Conservation (phyloP, 768 basidiomycete species). For the Pulveroboletus sp. region DNA sequence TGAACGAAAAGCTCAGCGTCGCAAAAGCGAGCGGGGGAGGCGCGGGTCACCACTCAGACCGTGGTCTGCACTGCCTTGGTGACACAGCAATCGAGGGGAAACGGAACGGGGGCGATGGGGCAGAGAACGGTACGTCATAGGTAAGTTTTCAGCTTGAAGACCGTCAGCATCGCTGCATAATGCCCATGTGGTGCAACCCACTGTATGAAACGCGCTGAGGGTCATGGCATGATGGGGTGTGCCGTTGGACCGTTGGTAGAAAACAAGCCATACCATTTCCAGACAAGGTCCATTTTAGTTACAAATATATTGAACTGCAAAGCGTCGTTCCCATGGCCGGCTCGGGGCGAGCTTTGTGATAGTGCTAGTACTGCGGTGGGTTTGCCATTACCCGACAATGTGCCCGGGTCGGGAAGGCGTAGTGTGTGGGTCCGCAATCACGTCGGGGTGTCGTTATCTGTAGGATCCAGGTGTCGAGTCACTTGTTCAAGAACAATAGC, state of each 20-base stretch:
- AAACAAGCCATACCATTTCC: conserved; percentile 24
- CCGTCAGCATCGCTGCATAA: conserved; percentile 3
- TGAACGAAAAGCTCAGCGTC: not conserved
- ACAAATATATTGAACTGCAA: conserved; percentile 1
- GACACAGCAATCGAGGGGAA: conserved; percentile 21
- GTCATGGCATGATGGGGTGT: not conserved
- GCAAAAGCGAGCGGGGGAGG: conserved; percentile 10
- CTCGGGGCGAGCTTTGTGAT: not conserved
- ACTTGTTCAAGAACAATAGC: conserved; percentile 2
- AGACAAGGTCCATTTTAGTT: conserved; percentile 10
- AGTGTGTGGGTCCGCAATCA: not conserved
- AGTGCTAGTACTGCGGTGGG: too few species aligned
- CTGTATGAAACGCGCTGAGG: not conserved
- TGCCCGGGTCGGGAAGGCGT: not conserved
- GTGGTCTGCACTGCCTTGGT: conserved; percentile 21
- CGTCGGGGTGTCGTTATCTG: not conserved
- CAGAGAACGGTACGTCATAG: not conserved
- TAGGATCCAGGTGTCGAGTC: not conserved
- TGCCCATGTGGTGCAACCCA: not conserved
- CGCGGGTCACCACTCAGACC: conserved; percentile 16
- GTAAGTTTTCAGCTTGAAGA: not conserved
- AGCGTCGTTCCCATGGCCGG: conserved; percentile 12
- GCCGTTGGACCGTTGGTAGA: conserved; percentile 5
- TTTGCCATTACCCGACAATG: too few species aligned
- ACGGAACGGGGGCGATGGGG: not conserved